phyloP scores from a whole-genome alignment of 257 asterid genomes.

The Leptodermis oblonga region DNA sequence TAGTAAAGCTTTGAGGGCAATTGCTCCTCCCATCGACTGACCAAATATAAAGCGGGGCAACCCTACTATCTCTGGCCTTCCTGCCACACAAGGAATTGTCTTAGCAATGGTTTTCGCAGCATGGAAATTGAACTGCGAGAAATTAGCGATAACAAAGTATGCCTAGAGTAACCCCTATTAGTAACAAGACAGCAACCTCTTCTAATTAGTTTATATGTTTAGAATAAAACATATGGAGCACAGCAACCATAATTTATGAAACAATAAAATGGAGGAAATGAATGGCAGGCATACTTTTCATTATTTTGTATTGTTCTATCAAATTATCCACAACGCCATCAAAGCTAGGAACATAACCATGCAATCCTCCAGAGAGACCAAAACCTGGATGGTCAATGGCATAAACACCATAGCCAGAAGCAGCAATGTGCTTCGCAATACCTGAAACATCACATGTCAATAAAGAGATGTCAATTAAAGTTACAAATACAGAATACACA shows the following conservation, averaged over 20 bases:
- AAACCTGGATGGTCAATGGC: slow-evolving; percentile 99
- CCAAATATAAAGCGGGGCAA: slow-evolving; percentile 82
- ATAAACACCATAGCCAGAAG: slow-evolving; percentile 83
- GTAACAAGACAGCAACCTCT: too few relatives aligned
- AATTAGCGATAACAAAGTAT: not conserved
- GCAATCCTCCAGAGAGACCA: slow-evolving; percentile 97
- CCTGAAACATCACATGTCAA: slow-evolving; percentile 45
- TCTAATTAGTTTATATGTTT: not conserved
- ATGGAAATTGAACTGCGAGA: not conserved
- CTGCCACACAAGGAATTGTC: slow-evolving; percentile 32
- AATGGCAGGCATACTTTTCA: slow-evolving; percentile 52
- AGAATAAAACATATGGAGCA: not conserved
- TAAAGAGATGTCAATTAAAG: not conserved
- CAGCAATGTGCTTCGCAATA: slow-evolving; percentile 85
- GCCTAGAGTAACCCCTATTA: too few relatives aligned
- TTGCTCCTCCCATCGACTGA: slow-evolving; percentile 98
- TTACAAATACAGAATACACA: not conserved
- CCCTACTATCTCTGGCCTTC: slow-evolving; percentile 79
- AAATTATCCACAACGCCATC: slow-evolving; percentile 82
- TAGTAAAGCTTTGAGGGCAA: slow-evolving; percentile 78
- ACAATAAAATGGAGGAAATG: not conserved
- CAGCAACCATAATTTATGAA: not conserved
- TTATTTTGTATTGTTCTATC: slow-evolving; percentile 57
- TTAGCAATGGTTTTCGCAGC: not conserved
- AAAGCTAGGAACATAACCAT: slow-evolving; percentile 80